Base-by-base conservation (phyloP, 2,329 filamentous ascomycete species). In the Phaeomoniella chlamydospora region DNA sequence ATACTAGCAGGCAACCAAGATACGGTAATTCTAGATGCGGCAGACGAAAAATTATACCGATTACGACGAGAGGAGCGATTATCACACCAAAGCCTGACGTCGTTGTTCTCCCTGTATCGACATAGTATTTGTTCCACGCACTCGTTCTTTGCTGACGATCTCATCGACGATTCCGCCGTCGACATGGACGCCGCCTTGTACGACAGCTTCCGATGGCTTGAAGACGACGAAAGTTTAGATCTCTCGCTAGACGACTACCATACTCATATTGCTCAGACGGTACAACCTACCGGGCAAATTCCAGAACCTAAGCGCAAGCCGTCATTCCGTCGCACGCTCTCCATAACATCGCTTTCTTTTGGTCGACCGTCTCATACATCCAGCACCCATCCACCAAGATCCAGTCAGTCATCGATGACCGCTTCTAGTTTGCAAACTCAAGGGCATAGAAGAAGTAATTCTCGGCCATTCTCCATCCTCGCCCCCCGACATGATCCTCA, bases 201-300 rank as follows among this genome's bases (percentile, higher is more conserved):
- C 34, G 74, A 84, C 41, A 77, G 68, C 49, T 80, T 85, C 45
- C 68, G 75, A 34, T 84, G 80, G 78, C 61, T 85, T 16, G 79
- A 86, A 18, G 77, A 83, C 39, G 75, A 82, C 36, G 70, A 77
- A 13, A 72, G 80, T 36, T 60, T 87, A 18, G 79, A 87, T 46
- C 64, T 87, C 26, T 68, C 67, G 26, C 57, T 85, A 18, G 77
- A 84, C 49, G 76, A 83, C 50, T 81, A 83, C 48, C 77, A 81
- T 49, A 62, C 69, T 32, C 77, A 77, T 45, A 58, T 76, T 19
- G 65, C 56, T n/a, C 58, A 72, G 26, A 66, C 70, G 18, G 58
- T 68, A 15, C 9, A 6, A 26, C 32, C 40, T 30, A 43, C 43
- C 19, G 49, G 64, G 68, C 4, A 46, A 53, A 43, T 54, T 60